Base-by-base conservation (phyloP, 495 filamentous ascomycete genomes). In the Stereocaulon alpinum region DNA sequence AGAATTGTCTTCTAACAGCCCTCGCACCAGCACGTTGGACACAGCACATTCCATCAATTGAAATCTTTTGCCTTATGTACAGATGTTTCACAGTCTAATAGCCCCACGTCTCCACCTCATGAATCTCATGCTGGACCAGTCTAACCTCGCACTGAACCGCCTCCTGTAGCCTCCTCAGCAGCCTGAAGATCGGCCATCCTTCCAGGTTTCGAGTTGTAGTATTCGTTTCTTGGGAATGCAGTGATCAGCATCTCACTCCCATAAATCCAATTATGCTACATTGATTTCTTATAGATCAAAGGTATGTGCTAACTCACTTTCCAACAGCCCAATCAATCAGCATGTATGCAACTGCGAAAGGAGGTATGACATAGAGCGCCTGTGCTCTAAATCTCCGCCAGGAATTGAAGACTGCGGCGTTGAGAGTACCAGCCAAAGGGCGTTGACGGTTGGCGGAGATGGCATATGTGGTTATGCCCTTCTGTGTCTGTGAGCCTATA, bases 141-240 rank as follows among this genome's bases (percentile, higher is more conserved):
- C 49, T 59, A 67, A 55, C 51, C 65, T 11, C 66, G 63, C 44
- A 68, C 63, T 29, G 63, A 12, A 54, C 64, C 66, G 37, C 49
- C 34, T 17, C 34, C 34, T 32, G 34, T 22, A 20, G 49, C 49
- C 27, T 61, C 63, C 24, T 61, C 51, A 29, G 55, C 57, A 57
- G 63, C 61, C 60, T 79, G 76, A 65, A 60, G 72, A 60, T 83
- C 73, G 69, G 81, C 76, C 55, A 80, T 75, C 61, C 88, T 87
- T 47, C 91, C 91, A 44, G 80, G 78, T 82, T 96, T 96, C 67
- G 88, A 93, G 81, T 94, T 93, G 65, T 93, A 78, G 76, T 85
- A 93, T 68, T 94, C 80, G 77, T 96, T 96, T 72, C 91, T 95
- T 65, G 5, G 20, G 45, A 27, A 42, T 3, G 18, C 1, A 62